Evolutionary conservation across 345 rosid species (phyloP).

Genomic region (Luvunga scandens): DNA sequence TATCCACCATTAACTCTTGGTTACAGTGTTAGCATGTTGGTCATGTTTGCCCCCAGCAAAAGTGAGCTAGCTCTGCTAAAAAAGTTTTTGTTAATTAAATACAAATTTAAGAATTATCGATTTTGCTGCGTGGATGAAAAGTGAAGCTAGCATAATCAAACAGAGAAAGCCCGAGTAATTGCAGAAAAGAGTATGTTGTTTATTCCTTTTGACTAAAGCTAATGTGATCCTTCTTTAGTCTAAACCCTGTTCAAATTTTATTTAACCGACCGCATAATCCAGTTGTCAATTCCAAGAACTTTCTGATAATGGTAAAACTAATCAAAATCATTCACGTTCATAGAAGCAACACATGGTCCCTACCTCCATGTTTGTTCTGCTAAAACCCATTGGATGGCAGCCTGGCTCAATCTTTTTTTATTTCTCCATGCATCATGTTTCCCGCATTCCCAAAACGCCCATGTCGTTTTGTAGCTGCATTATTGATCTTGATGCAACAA

Average conservation of each 20-base stretch:
- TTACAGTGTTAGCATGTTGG: not conserved
- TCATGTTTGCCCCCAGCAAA: conserved; percentile 12
- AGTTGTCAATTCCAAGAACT: conserved; percentile 35
- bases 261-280: conserved; percentile 14
- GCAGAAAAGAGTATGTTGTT: not conserved
- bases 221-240: not conserved
- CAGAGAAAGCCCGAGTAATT: not conserved
- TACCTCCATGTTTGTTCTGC: conserved; percentile 12
- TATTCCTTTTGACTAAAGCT: not conserved
- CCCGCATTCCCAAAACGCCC: conserved; percentile 32
- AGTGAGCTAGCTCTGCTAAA: not conserved
- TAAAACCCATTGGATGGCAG: conserved; percentile 43
- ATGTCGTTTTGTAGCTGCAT: conserved; percentile 7
- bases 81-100: not conserved
- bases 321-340: conserved; percentile 18
- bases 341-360: conserved; percentile 19
- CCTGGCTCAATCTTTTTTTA: conserved; percentile 37
- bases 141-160: not conserved
- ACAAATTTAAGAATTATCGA: not conserved
- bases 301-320: conserved; percentile 19
- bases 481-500: not conserved
- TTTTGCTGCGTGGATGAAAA: not conserved
- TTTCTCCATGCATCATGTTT: conserved; percentile 20
- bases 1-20: not conserved
- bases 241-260: not conserved